Evolutionary conservation across 1,139 yeast species (phyloP).

Genomic region (Pichia sp.): DNA sequence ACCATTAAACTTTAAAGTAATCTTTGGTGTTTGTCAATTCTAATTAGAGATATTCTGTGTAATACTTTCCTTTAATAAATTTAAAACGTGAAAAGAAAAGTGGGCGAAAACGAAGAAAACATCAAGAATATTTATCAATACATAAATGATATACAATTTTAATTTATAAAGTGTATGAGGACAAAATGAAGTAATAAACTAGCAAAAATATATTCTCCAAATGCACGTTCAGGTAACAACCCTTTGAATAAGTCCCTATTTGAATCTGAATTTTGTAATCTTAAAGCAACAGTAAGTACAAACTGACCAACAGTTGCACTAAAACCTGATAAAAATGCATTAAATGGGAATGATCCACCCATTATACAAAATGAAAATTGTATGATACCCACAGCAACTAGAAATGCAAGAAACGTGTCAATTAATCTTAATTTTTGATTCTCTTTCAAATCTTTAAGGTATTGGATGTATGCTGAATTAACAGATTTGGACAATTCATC

Average conservation of each 20-base stretch:
- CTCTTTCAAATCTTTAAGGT: constrained; percentile 27
- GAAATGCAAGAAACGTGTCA: constrained; percentile 68
- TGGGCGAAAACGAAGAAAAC: neutral
- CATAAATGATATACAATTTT: neutral
- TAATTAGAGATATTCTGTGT: constrained; percentile 2
- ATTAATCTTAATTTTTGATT: constrained; percentile 50
- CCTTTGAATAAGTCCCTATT: constrained; percentile 41
- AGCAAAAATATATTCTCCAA: constrained; percentile 86
- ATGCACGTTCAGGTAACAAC: constrained; percentile 68
- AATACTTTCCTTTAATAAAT: constrained; percentile 10
- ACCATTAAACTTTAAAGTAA: neutral
- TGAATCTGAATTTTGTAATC: constrained; percentile 57
- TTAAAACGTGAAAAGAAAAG: neutral
- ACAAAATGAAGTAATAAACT: constrained; percentile 84
- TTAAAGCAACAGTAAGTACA: constrained; percentile 72
- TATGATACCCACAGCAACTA: constrained; percentile 66
- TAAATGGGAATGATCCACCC: constrained; percentile 91
- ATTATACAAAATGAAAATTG: constrained; percentile 74
- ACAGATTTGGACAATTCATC: constrained; percentile 10
- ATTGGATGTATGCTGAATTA: constrained; percentile 8
- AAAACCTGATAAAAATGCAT: constrained; percentile 93
- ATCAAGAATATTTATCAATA: neutral
- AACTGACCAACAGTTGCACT: constrained; percentile 92
- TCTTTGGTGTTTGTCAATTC: neutral
- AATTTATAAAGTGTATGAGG: constrained; percentile 87